phyloP scores from a whole-genome alignment of 179 eudicot species.

The Beta corolliflora region DNA sequence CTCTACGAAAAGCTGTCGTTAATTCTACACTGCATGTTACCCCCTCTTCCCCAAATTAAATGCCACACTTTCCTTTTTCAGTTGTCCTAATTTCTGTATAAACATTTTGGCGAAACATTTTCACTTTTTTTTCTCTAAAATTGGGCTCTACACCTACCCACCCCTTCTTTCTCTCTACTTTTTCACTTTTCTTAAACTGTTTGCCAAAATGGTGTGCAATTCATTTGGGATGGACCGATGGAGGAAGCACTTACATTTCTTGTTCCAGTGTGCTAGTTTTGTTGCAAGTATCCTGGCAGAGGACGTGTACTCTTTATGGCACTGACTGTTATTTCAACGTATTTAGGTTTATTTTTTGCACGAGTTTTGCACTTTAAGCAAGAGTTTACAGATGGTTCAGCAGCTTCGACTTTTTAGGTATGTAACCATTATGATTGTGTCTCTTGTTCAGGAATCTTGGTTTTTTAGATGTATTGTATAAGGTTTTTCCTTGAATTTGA shows the following conservation, averaged over 20 bases:
- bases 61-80: too few relatives aligned
- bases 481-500: not conserved
- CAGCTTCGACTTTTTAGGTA: conserved; percentile 87
- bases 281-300: not conserved
- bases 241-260: not conserved
- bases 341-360: conserved; percentile 77
- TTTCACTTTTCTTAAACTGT: too few relatives aligned
- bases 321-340: conserved; percentile 15
- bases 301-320: not conserved
- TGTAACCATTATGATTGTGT: conserved; percentile 1
- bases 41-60: too few relatives aligned
- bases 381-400: conserved; percentile 95
- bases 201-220: too few relatives aligned
- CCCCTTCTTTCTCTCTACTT: too few relatives aligned
- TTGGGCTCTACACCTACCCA: too few relatives aligned
- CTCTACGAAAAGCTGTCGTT: not conserved
- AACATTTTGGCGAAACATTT: too few relatives aligned
- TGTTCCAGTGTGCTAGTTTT: not conserved
- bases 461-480: not conserved
- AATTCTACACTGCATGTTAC: not conserved
- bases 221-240: too few relatives aligned
- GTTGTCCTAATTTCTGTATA: too few relatives aligned
- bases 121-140: too few relatives aligned
- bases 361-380: conserved; percentile 86
- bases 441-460: conserved; percentile 10